phyloP scores from a whole-genome alignment of 371 early-diverging fungal species.

The Mortierella sp. region DNA sequence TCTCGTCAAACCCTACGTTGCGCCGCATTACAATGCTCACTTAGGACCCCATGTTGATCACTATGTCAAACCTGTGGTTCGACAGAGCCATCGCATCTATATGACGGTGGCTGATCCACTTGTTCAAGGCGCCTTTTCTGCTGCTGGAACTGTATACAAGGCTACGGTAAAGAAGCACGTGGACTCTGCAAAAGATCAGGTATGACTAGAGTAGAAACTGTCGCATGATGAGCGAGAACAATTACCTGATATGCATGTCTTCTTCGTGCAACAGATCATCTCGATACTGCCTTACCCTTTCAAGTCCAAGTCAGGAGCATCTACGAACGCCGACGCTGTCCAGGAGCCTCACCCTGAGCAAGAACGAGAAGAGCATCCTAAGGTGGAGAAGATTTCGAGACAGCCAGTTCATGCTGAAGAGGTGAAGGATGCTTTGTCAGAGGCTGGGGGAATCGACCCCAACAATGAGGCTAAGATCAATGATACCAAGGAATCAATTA shows the following conservation, averaged over 20 bases:
- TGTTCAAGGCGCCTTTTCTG: conserved; percentile 34
- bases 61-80: conserved; percentile 37
- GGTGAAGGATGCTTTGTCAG: conserved; percentile 5
- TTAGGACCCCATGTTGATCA: conserved; percentile 48
- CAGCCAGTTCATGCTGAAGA: conserved; percentile 33
- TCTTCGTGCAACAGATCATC: conserved; percentile 10
- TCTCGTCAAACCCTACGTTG: conserved; percentile 34
- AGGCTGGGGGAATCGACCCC: not conserved
- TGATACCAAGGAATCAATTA: not conserved
- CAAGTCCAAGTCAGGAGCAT: conserved; percentile 15
- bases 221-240: not conserved
- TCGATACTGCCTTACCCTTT: conserved; percentile 46
- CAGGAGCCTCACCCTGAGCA: not conserved
- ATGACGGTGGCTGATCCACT: conserved; percentile 46
- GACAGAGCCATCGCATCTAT: conserved; percentile 38
- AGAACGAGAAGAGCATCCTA: not conserved
- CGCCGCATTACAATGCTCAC: conserved; percentile 40
- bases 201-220: conserved; percentile 4
- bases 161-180: conserved; percentile 52
- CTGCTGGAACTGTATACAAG: conserved; percentile 32
- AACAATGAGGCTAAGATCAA: not conserved
- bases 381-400: conserved; percentile 14
- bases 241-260: too few relatives aligned
- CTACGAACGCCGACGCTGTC: not conserved
- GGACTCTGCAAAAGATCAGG: conserved; percentile 48